Evolutionary conservation across 2,329 filamentous ascomycete genomes (phyloP).

Genomic region (Aaosphaeria arxii): DNA sequence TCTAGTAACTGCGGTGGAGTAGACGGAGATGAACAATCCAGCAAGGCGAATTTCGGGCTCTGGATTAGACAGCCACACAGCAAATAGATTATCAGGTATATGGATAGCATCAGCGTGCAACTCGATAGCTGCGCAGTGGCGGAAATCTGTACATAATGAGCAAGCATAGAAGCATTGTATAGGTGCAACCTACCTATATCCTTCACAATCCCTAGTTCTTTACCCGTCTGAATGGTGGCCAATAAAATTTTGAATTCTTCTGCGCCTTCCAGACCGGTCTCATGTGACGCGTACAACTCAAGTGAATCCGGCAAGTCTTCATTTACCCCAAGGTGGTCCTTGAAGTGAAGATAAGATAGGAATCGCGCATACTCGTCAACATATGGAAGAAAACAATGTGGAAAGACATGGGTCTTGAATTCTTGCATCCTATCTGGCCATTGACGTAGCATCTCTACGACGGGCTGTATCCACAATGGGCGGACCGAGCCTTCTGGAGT

Average conservation of each 20-base stretch:
- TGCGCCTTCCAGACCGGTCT: conserved; percentile 10
- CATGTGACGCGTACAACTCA: conserved; percentile 1
- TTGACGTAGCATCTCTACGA: conserved; percentile 27
- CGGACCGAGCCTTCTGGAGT: conserved; percentile 1
- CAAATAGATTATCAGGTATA: conserved; percentile 50
- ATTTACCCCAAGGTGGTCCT: conserved; percentile 18
- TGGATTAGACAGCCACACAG: conserved; percentile 34
- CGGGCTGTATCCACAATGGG: conserved; percentile 39
- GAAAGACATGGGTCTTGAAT: conserved; percentile 47
- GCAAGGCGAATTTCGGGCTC: conserved; percentile 62
- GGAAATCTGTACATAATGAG: conserved; percentile 16
- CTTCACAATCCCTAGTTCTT: conserved; percentile 45
- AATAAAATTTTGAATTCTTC: conserved; percentile 35
- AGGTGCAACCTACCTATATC: conserved; percentile 32
- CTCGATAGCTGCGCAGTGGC: conserved; percentile 18
- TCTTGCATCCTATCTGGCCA: conserved; percentile 37
- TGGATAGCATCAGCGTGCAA: conserved; percentile 40
- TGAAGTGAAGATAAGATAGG: conserved; percentile 37
- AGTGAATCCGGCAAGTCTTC: conserved; percentile 15
- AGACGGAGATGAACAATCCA: conserved; percentile 77
- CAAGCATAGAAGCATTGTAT: neutral
- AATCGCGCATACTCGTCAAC: conserved; percentile 40
- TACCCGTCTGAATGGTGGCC: conserved; percentile 43
- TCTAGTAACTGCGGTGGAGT: conserved; percentile 70
- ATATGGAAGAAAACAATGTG: conserved; percentile 44